A percentile compares a stretch with the other conserved stretches of the same genome.
phyloP scores from a whole-genome alignment of 2,329 filamentous ascomycete genomes.

The Botryotinia narcissicola region DNA sequence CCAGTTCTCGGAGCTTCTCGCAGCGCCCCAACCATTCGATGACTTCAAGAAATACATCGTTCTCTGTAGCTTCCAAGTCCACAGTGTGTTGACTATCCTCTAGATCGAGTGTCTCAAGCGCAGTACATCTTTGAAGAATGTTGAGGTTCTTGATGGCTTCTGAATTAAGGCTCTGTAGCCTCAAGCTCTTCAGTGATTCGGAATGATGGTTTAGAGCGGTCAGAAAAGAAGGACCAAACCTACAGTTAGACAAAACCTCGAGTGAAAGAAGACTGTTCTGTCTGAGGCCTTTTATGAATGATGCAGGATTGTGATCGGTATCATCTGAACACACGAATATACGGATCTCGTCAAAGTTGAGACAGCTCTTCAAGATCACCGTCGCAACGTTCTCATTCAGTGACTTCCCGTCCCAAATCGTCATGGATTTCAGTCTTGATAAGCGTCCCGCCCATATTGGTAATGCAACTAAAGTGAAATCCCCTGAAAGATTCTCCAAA shows the following conservation, averaged over 20 bases:
- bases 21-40: constrained; percentile 56
- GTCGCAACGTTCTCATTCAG: constrained; percentile 54
- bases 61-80: constrained; percentile 50
- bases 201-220: constrained; percentile 51
- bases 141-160: constrained; percentile 50
- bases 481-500: constrained; percentile 57
- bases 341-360: constrained; percentile 57
- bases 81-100: constrained; percentile 43
- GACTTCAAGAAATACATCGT: constrained; percentile 51
- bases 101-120: constrained; percentile 49
- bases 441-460: constrained; percentile 58
- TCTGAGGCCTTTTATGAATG: constrained; percentile 55
- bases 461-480: constrained; percentile 52
- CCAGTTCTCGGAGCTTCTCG: constrained; percentile 48
- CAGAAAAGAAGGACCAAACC: constrained; percentile 54
- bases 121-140: constrained; percentile 48
- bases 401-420: constrained; percentile 59
- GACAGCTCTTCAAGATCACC: constrained; percentile 57
- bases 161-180: constrained; percentile 47
- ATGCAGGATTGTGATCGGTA: constrained; percentile 54
- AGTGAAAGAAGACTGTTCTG: constrained; percentile 58
- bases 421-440: constrained; percentile 55
- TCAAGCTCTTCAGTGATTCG: constrained; percentile 53
- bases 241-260: constrained; percentile 54
- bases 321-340: constrained; percentile 47